Base-by-base conservation (phyloP, 345 rosid genomes). In the Psidium friedrichsthalianum region DNA sequence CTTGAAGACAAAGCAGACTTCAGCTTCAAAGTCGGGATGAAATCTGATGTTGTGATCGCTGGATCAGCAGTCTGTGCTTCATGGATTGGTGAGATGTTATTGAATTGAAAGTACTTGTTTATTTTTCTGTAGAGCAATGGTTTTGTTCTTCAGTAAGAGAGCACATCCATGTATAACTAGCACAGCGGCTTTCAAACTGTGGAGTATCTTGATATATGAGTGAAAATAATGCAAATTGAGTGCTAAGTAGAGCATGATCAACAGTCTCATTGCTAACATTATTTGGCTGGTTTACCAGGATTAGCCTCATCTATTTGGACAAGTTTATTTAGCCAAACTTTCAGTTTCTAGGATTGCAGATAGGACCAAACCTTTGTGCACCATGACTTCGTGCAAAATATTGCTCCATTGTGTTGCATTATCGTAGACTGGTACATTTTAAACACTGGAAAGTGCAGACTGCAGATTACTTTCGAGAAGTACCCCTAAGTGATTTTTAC, bases 11-110 rank as follows among this genome's bases (percentile, higher is more conserved):
- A 90, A 92, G 95, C 95, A 82, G 98, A 93, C 51, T 91, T 93
- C 76, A 95, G 99, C 93, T 97, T 94, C 92, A 97, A 97, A 90
- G 92, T 95, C 86, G 94, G 98, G 78, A 95, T 95, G 97, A 95
- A 97, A 90, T 96, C 99, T 64, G 98, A 97, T 90, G 90, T 97
- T 87, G 96, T 97, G 87, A 92, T 95, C 91, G 97, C 98, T 74
- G 99, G 99, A 87, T 97, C 99, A 69, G 99, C 99, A 56, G 99
- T 97, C 57, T 97, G 98, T 91, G 95, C 95, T 59, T 91, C 96
- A 58, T 97, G 99, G 99, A 94, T n/a, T 82, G 99, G 99, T 97
- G 86, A 90, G 92, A 69, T 69, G 80, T 36, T 11, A 16, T 51
- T 10, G 13, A 14, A 59, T 61, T 54, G 40, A 25, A 84, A 84